These are phyloP conservation scores for Leccinum proximum DNA, from an alignment of 1,284 basidiomycete genomes.

Conservation along the genomic window DNA sequence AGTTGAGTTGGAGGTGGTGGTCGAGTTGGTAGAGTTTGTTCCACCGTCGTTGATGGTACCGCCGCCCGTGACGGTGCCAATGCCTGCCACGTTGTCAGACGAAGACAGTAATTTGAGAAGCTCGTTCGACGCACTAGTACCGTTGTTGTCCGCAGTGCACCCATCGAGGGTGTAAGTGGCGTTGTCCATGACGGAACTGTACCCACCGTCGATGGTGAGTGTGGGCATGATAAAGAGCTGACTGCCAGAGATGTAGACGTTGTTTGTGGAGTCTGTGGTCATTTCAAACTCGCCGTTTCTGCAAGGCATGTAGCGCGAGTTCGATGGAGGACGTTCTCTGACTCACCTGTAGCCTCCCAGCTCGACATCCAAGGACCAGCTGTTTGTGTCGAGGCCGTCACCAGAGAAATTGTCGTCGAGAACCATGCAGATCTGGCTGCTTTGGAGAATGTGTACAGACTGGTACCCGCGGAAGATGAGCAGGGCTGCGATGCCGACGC, in stretches of 20 bases:
- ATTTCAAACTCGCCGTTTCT: slow-evolving; percentile 82
- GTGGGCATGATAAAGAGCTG: slow-evolving; percentile 81
- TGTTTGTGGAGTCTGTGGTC: slow-evolving; percentile 64
- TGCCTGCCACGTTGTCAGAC: too few relatives aligned
- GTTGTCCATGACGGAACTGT: too few relatives aligned
- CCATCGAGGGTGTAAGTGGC: too few relatives aligned
- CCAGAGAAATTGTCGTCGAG: slow-evolving; percentile 67
- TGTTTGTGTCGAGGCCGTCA: slow-evolving; percentile 42
- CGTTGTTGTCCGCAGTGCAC: too few relatives aligned
- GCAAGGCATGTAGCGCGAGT: slow-evolving; percentile 9
- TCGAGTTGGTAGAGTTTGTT: too few relatives aligned
- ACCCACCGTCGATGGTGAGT: slow-evolving; percentile 41
- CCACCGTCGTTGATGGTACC: too few relatives aligned
- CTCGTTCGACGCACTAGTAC: too few relatives aligned
- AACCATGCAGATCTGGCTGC: slow-evolving; percentile 57
- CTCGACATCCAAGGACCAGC: slow-evolving; percentile 67
- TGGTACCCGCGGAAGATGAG: slow-evolving; percentile 33
- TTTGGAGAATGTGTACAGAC: slow-evolving; percentile 34
- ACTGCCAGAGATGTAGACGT: slow-evolving; percentile 67
- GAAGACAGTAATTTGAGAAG: too few relatives aligned
- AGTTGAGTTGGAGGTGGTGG: too few relatives aligned
- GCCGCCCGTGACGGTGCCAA: too few relatives aligned
- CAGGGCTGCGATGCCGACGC: slow-evolving; percentile 38
- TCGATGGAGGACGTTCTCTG: neutral
- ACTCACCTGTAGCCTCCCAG: slow-evolving; percentile 73